Percentiles rank a stretch among this genome's conserved stretches.
Conservation (phyloP, 129 eudicot species). For the Helianthus tuberosus region DNA sequence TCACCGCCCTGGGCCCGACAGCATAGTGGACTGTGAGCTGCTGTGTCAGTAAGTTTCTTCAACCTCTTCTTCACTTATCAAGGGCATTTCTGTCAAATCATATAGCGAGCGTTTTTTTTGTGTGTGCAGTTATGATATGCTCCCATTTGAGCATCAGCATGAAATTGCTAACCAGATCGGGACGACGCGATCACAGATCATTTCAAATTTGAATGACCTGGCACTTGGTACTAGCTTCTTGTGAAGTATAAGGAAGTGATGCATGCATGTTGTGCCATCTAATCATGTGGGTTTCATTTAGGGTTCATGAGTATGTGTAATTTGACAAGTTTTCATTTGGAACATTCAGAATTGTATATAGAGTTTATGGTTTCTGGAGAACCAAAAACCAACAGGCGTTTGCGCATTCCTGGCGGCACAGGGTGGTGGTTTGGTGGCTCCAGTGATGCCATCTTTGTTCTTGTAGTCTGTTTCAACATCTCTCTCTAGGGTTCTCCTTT, state of each 20-base stretch:
- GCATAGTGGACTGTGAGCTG: constrained; percentile 85
- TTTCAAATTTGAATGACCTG: constrained; percentile 90
- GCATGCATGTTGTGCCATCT: constrained; percentile 16
- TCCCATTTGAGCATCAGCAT: constrained; percentile 83
- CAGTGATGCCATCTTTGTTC: background rate
- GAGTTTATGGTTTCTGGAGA: background rate
- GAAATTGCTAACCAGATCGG: constrained; percentile 97
- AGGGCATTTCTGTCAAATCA: background rate
- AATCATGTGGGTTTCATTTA: background rate
- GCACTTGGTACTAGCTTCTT: constrained; percentile 80
- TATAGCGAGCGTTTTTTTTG: background rate
- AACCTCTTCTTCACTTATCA: constrained; percentile 11
- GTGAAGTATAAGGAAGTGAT: constrained; percentile 38
- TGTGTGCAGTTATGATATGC: constrained; percentile 83
- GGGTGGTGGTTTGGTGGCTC: background rate
- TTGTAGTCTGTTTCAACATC: background rate
- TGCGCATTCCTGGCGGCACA: background rate
- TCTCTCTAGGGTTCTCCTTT: background rate
- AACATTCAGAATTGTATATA: constrained; percentile 25
- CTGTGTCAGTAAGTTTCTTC: constrained; percentile 75
- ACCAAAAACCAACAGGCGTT: background rate
- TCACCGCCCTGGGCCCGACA: constrained; percentile 98
- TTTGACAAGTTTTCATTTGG: constrained; percentile 10
- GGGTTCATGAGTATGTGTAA: constrained; percentile 8
- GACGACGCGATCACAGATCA: constrained; percentile 84